phyloP scores from a whole-genome alignment of 805 yeast species.

The Kodamaea leandrae region DNA sequence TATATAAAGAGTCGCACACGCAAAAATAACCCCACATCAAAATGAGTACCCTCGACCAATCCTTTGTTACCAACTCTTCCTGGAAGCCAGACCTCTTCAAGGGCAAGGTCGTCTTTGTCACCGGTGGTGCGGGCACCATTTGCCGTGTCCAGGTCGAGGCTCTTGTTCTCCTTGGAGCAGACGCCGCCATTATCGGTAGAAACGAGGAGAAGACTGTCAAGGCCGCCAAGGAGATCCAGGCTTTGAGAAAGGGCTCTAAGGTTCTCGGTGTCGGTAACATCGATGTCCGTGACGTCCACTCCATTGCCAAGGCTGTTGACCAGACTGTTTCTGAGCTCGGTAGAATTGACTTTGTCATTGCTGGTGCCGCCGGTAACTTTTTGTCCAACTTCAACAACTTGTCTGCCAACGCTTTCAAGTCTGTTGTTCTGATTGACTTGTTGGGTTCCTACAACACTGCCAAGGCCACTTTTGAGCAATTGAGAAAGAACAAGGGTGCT shows the following conservation, averaged over 20 bases:
- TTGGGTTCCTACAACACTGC: constrained; percentile 87
- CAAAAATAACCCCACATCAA: constrained; percentile 5
- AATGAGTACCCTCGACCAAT: constrained; percentile 32
- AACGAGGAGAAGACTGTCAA: constrained; percentile 59
- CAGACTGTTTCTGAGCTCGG: constrained; percentile 68
- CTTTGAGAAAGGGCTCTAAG: constrained; percentile 54
- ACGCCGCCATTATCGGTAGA: constrained; percentile 84
- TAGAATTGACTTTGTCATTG: constrained; percentile 79
- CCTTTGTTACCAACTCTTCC: constrained; percentile 25
- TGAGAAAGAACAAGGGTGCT: constrained; percentile 65
- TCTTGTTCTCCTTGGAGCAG: constrained; percentile 75
- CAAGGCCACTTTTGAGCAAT: constrained; percentile 72
- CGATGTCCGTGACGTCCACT: constrained; percentile 72
- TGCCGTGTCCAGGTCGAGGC: constrained; percentile 90
- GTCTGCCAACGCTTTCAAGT: constrained; percentile 82
- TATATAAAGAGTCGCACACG: constrained; percentile 3
- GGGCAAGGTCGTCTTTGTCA: constrained; percentile 84
- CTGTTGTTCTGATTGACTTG: constrained; percentile 83
- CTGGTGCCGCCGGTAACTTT: constrained; percentile 97
- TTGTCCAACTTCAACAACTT: constrained; percentile 73
- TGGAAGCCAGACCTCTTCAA: constrained; percentile 67
- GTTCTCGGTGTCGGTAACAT: constrained; percentile 70
- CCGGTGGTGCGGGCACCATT: constrained; percentile 97
- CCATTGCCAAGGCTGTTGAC: constrained; percentile 62
- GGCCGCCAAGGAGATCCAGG: constrained; percentile 66